These are phyloP conservation scores for Ceratobasidium theobromae DNA, from an alignment of 1,284 basidiomycete genomes.

Conservation along the genomic window DNA sequence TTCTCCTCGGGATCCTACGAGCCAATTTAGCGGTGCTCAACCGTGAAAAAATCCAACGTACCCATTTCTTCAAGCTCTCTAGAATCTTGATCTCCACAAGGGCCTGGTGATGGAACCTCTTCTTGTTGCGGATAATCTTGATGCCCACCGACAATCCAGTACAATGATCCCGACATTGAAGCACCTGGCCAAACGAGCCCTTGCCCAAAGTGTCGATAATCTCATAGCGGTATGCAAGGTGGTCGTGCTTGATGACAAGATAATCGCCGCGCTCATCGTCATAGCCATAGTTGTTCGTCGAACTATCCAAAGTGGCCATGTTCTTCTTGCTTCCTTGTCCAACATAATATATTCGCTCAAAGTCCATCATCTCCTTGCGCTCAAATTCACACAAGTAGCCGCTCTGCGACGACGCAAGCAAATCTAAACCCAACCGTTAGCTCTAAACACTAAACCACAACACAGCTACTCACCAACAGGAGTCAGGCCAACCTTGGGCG, in stretches of 20 bases:
- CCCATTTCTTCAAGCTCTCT: slow-evolving; percentile 96
- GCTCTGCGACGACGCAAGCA: slow-evolving; percentile 61
- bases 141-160: slow-evolving; percentile 97
- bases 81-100: slow-evolving; percentile 98
- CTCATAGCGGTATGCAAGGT: slow-evolving; percentile 96
- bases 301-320: slow-evolving; percentile 65
- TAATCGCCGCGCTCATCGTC: slow-evolving; percentile 99
- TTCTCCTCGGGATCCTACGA: slow-evolving; percentile 90
- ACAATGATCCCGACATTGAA: slow-evolving; percentile 94
- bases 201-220: slow-evolving; percentile 91
- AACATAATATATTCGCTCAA: slow-evolving; percentile 79
- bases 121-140: slow-evolving; percentile 99
- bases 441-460: background rate
- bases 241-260: slow-evolving; percentile 85
- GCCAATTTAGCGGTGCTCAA: background rate
- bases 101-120: slow-evolving; percentile 98
- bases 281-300: slow-evolving; percentile 91
- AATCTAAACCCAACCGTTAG: slow-evolving; percentile 46
- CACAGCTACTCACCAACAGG: slow-evolving; percentile 62
- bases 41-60: slow-evolving; percentile 46
- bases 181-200: slow-evolving; percentile 97
- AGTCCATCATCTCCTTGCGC: slow-evolving; percentile 88
- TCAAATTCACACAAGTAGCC: slow-evolving; percentile 83
- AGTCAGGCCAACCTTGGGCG: slow-evolving; percentile 66
- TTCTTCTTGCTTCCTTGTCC: slow-evolving; percentile 84